Conservation (phyloP, 345 rosid species). For the Sisymbrium irio region DNA sequence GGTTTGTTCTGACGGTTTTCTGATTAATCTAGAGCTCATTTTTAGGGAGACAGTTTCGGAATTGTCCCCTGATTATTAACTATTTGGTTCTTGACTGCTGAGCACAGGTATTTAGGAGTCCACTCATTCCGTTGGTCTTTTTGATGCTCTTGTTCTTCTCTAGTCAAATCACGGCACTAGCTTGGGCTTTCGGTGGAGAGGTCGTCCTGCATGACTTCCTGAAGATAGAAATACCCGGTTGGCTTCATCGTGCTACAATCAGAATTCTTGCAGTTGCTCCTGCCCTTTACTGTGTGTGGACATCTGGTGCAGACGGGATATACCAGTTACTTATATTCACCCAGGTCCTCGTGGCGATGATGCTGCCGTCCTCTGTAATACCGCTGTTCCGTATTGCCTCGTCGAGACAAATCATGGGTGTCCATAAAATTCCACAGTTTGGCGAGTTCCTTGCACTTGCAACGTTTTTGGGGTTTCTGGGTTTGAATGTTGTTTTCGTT, state of each 20-base stretch:
- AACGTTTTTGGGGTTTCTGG: constrained; percentile 68
- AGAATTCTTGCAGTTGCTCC: constrained; percentile 79
- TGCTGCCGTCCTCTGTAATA: constrained; percentile 88
- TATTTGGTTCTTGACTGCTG: constrained; percentile 20
- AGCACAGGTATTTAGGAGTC: constrained; percentile 69
- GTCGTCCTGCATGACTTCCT: constrained; percentile 73
- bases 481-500: constrained; percentile 71
- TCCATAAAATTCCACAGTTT: constrained; percentile 70
- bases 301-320: constrained; percentile 86
- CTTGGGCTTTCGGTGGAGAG: constrained; percentile 85
- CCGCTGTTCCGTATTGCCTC: constrained; percentile 90
- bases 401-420: constrained; percentile 83
- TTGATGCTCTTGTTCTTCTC: constrained; percentile 61
- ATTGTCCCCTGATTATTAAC: neutral
- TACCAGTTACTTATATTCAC: constrained; percentile 78
- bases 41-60: neutral
- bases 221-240: constrained; percentile 75
- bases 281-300: constrained; percentile 85
- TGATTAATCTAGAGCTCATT: constrained; percentile 1
- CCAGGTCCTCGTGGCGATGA: constrained; percentile 79
- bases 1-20: constrained; percentile 44
- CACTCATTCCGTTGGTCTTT: constrained; percentile 54
- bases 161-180: constrained; percentile 69
- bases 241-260: constrained; percentile 89
- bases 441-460: constrained; percentile 63